Base-by-base conservation (phyloP, 495 filamentous ascomycete genomes). In the Neurospora pannonica region DNA sequence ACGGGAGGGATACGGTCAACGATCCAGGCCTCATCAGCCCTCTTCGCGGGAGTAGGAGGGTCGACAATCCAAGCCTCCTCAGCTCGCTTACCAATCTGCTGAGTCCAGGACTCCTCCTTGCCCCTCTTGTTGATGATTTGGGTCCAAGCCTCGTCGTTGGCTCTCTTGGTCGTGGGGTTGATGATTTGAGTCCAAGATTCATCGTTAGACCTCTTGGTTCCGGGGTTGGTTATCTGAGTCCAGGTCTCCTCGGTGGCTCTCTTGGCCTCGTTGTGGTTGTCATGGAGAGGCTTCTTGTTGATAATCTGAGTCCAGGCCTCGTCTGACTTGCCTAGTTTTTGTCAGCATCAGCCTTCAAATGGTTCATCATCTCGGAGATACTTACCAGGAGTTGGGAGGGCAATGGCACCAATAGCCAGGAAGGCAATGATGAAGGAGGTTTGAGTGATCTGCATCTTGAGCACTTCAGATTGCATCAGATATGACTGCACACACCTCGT, bases 341-440 rank as follows among this genome's bases (percentile, higher is more conserved):
- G 6, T 62, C 6, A 72, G 42, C 6, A 13, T 5, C 42, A 17
- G 28, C 10, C 28, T 70, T 11, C 9, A 3, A 13, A 31, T 4
- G 40, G 1, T 17, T 34, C 15, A 5, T 60, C 7, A 13, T 13
- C 4, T 11, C 39, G 38, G 28, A 69, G 15, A 31, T 34, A 31
- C 40, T 69, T 70, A 72, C 71, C 40, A 34, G 71, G 71, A 70
- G 40, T 54, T 34, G 71, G 71, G 28, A 72, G 21, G 2, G 71
- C 71, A 70, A 60, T 60, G 40, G 39, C 71, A 34, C 71, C 71
- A 43, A 72, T 48, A 4, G 71, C 39, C 21, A 72, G 40, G 21
- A 72, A 54, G 28, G 71, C 71, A 48, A 72, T 72, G 28, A 72
- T 72, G 71, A 43, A 60, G 3, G 71, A 60, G 71, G 42, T 70